Evolutionary conservation across 129 eudicot species (phyloP).

Genomic region (Solidago caesia): DNA sequence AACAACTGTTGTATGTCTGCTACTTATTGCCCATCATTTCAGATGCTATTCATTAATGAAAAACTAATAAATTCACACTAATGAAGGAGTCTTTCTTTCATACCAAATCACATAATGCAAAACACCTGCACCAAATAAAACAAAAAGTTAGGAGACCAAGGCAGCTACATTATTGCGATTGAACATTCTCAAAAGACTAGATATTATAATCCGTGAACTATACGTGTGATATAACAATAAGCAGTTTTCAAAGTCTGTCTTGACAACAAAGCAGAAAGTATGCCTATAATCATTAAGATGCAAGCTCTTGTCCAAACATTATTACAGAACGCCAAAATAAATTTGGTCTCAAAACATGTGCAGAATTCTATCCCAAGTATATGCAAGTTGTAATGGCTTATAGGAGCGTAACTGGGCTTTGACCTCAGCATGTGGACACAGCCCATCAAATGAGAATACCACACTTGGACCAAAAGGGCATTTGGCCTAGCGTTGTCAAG

Average conservation of each 20-base stretch:
- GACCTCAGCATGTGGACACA: neutral
- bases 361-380: neutral
- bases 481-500: too few relatives aligned
- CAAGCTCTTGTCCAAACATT: neutral
- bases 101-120: slow-evolving; percentile 22
- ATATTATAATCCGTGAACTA: neutral
- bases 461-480: too few relatives aligned
- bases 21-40: slow-evolving; percentile 25
- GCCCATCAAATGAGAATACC: neutral
- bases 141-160: neutral
- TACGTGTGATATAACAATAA: neutral
- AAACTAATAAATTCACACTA: slow-evolving; percentile 16
- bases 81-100: neutral
- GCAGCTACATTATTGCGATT: neutral
- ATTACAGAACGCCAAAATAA: neutral
- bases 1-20: neutral
- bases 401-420: neutral
- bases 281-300: neutral
- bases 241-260: slow-evolving; percentile 1
- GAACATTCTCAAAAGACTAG: neutral
- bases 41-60: neutral
- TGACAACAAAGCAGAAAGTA: neutral
- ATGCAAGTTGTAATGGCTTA: slow-evolving; percentile 1
- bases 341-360: neutral
- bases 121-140: slow-evolving; percentile 23